Evolutionary conservation across 805 yeast species (phyloP).

Genomic region (Torulaspora microellipsoides): DNA sequence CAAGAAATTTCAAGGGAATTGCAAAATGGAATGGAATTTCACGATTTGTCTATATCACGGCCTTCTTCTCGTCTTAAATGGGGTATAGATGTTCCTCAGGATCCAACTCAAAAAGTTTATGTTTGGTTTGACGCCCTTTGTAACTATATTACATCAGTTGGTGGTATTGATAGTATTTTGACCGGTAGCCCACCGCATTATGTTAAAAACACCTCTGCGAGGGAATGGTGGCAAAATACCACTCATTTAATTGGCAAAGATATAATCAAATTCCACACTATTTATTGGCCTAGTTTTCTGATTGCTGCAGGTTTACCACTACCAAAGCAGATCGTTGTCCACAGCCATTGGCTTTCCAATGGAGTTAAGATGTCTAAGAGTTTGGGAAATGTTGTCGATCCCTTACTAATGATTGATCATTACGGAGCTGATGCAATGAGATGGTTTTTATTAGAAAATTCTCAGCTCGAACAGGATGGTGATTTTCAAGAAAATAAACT

Average conservation of each 20-base stretch:
- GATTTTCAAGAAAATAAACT: conserved; percentile 65
- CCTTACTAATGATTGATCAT: conserved; percentile 53
- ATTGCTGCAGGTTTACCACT: conserved; percentile 72
- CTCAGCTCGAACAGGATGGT: conserved; percentile 71
- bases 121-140: conserved; percentile 97
- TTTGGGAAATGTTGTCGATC: conserved; percentile 91
- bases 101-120: conserved; percentile 71
- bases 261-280: conserved; percentile 79
- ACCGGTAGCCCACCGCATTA: conserved; percentile 15
- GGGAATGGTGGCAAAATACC: conserved; percentile 37
- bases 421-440: conserved; percentile 75
- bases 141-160: conserved; percentile 74
- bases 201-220: conserved; percentile 4
- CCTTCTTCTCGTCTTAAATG: conserved; percentile 73
- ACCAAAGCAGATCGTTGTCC: conserved; percentile 78
- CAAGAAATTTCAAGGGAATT: conserved; percentile 56
- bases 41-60: conserved; percentile 82
- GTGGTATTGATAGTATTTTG: conserved; percentile 43
- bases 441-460: conserved; percentile 69
- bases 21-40: conserved; percentile 38
- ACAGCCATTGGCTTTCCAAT: conserved; percentile 88
- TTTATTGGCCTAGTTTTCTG: conserved; percentile 91
- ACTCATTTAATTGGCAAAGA: conserved; percentile 91
- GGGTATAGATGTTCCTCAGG: conserved; percentile 89
- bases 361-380: conserved; percentile 95